A percentile compares a stretch with the other conserved stretches of the same genome.
Evolutionary conservation across 306 rosid species (phyloP).

Genomic region (Mimosa bimucronata): DNA sequence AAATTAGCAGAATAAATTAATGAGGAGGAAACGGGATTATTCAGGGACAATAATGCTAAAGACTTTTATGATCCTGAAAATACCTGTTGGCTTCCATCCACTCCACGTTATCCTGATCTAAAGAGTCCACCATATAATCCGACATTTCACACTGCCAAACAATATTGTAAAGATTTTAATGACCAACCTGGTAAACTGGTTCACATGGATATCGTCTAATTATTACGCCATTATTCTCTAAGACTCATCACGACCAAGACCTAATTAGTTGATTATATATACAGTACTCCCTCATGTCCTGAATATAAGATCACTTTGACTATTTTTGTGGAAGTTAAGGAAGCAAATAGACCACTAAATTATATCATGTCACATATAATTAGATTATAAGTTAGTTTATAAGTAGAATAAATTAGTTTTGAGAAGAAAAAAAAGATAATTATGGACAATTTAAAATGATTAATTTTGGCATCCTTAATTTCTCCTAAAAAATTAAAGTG

Average conservation of each 20-base stretch:
- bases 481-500: too few species aligned
- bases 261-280: not conserved
- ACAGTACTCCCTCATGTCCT: too few species aligned
- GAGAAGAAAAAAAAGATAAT: too few species aligned
- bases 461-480: too few species aligned
- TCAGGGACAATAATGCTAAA: not conserved
- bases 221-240: not conserved
- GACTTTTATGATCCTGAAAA: not conserved
- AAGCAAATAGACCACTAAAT: too few species aligned
- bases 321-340: too few species aligned
- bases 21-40: not conserved
- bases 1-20: not conserved
- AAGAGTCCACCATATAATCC: not conserved
- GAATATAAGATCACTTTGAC: too few species aligned
- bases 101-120: not conserved
- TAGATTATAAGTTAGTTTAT: too few species aligned
- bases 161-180: not conserved
- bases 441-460: too few species aligned
- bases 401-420: too few species aligned
- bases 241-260: not conserved
- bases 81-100: not conserved
- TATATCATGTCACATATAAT: too few species aligned
- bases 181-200: not conserved
- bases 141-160: slow-evolving; percentile 7
- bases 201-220: slow-evolving; percentile 6